A percentile compares a stretch with the other conserved stretches of the same genome.
These are phyloP conservation scores for Hymenoscyphus repandus DNA, from an alignment of 2,329 filamentous ascomycete species.

Conservation along the genomic window DNA sequence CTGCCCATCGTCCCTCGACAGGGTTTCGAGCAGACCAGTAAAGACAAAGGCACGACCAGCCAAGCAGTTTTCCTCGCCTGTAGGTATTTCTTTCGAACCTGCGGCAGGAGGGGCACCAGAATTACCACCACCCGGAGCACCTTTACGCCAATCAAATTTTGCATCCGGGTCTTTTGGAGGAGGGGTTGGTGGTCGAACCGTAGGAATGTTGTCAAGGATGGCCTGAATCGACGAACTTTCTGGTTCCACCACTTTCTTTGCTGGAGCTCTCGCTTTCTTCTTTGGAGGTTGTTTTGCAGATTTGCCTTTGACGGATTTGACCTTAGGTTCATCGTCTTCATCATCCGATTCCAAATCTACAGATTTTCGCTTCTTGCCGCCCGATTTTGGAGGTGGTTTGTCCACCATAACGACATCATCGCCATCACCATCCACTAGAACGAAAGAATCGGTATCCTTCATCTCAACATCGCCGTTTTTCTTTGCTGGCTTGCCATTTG, in stretches of 20 bases:
- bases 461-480: slow-evolving; percentile 43
- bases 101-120: slow-evolving; percentile 54
- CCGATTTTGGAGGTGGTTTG: slow-evolving; percentile 21
- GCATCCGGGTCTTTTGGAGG: slow-evolving; percentile 63
- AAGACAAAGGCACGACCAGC: slow-evolving; percentile 91
- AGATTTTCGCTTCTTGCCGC: slow-evolving; percentile 54
- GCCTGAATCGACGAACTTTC: slow-evolving; percentile 72
- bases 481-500: slow-evolving; percentile 35
- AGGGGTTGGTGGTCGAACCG: slow-evolving; percentile 76
- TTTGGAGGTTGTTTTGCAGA: slow-evolving; percentile 28
- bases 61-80: slow-evolving; percentile 83
- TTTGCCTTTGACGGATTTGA: slow-evolving; percentile 42
- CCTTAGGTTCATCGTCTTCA: slow-evolving; percentile 48
- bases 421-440: slow-evolving; percentile 37
- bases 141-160: slow-evolving; percentile 78
- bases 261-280: slow-evolving; percentile 31
- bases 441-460: slow-evolving; percentile 19
- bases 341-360: slow-evolving; percentile 50
- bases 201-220: slow-evolving; percentile 84
- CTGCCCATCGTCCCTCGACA: slow-evolving; percentile 80
- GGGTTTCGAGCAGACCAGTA: slow-evolving; percentile 75
- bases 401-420: slow-evolving; percentile 36
- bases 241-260: slow-evolving; percentile 57
- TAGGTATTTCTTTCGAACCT: slow-evolving; percentile 66
- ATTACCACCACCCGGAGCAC: slow-evolving; percentile 51